Evolutionary conservation across 2,329 filamentous ascomycete species (phyloP).

Genomic region (Ophiocordyceps camponoti-rufipedis): DNA sequence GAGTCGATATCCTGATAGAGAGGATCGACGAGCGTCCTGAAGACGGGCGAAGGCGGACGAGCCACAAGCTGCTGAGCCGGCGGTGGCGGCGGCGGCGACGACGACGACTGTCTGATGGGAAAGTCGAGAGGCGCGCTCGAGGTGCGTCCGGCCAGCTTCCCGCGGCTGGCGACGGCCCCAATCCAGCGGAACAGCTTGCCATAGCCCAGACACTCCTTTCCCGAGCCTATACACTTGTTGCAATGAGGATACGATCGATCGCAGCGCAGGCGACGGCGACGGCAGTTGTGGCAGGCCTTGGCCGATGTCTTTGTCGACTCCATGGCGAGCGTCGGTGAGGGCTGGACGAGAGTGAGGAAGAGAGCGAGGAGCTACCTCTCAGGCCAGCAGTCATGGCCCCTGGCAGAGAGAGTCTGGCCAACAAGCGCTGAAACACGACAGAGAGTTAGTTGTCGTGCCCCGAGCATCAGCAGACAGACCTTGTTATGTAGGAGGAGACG

Average conservation of each 20-base stretch:
- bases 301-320: constrained; percentile 5
- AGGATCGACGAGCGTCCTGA: constrained; percentile 23
- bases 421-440: no score
- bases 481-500: no score
- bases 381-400: no score
- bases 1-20: constrained; percentile 34
- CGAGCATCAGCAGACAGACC: no score
- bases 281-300: constrained; percentile 34
- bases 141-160: constrained; percentile 21
- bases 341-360: not conserved
- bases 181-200: constrained; percentile 35
- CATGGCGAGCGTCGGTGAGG: not conserved
- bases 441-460: no score
- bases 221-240: constrained; percentile 28
- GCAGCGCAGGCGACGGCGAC: constrained; percentile 32
- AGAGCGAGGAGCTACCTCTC: not conserved
- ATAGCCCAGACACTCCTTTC: constrained; percentile 33
- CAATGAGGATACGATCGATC: constrained; percentile 31
- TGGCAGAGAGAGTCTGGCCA: not conserved
- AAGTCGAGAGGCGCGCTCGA: constrained; percentile 14
- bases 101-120: not conserved
- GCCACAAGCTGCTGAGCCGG: not conserved
- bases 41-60: constrained; percentile 3
- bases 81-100: no score
- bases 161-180: constrained; percentile 23